Conservation (phyloP, 805 yeast species). For the Starmerella khaoyaiensis region DNA sequence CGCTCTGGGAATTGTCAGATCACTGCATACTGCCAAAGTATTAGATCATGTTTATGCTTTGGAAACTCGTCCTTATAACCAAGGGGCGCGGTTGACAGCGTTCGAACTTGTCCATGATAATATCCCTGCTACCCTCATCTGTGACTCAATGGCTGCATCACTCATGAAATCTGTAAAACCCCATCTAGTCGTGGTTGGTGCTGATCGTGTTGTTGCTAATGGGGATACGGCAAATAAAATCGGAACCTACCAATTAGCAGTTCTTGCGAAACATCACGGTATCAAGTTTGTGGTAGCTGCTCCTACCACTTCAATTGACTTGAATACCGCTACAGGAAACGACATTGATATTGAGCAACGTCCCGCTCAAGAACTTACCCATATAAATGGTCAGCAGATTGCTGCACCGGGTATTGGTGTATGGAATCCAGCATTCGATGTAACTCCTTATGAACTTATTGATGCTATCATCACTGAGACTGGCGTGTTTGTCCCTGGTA, state of each 20-base stretch:
- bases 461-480: conserved; percentile 86
- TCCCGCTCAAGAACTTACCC: conserved; percentile 64
- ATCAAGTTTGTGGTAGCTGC: conserved; percentile 89
- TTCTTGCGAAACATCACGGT: conserved; percentile 51
- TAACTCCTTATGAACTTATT: conserved; percentile 70
- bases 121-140: conserved; percentile 77
- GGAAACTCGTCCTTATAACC: conserved; percentile 94
- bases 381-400: conserved; percentile 56
- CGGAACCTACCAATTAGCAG: conserved; percentile 82
- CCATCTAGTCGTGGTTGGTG: conserved; percentile 82
- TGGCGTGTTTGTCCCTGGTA: conserved; percentile 28
- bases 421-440: conserved; percentile 96
- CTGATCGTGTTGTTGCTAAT: conserved; percentile 82
- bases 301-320: conserved; percentile 82
- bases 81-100: conserved; percentile 87
- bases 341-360: conserved; percentile 79
- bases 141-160: conserved; percentile 86
- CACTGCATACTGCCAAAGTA: conserved; percentile 40
- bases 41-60: conserved; percentile 68
- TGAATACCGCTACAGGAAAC: conserved; percentile 50
- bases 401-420: conserved; percentile 78
- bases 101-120: conserved; percentile 75
- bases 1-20: conserved; percentile 81
- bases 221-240: conserved; percentile 97
- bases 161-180: conserved; percentile 56